Conservation (phyloP, 2,329 filamentous ascomycete genomes). For the Botrytis elliptica region DNA sequence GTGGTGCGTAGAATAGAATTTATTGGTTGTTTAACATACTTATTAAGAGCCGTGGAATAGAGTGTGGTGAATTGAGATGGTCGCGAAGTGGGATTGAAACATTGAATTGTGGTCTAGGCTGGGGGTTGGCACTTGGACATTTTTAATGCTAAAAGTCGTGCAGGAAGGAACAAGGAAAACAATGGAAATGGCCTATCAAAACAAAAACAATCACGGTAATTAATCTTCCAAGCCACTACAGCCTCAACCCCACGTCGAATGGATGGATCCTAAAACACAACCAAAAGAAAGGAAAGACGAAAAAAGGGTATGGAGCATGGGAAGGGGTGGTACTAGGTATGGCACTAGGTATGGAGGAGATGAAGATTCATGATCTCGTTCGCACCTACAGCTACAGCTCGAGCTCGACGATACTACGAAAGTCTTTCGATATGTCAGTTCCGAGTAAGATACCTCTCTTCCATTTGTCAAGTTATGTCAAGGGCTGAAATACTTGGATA, state of each 20-base stretch:
- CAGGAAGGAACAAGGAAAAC: slow-evolving; percentile 12
- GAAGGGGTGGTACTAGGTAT: not conserved
- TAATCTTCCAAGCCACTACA: slow-evolving; percentile 2
- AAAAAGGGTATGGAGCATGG: not conserved
- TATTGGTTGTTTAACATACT: slow-evolving; percentile 14
- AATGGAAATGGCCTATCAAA: slow-evolving; percentile 10
- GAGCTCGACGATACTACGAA: not conserved
- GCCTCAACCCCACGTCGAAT: slow-evolving; percentile 6
- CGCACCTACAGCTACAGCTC: not conserved
- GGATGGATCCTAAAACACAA: not conserved
- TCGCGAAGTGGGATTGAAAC: slow-evolving; percentile 16
- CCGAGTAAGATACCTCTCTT: not conserved
- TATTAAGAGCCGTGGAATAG: not conserved
- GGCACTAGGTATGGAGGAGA: not conserved
- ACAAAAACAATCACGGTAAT: slow-evolving; percentile 5
- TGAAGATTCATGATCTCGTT: not conserved
- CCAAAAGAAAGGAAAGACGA: not conserved
- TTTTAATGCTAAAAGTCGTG: slow-evolving; percentile 14
- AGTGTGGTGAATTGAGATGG: slow-evolving; percentile 21
- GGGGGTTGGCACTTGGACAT: slow-evolving; percentile 11
- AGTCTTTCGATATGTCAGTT: not conserved
- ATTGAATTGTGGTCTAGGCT: slow-evolving; percentile 12
- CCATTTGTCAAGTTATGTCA: not conserved
- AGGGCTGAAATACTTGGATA: not conserved
- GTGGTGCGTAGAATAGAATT: not conserved